Evolutionary conservation across 306 rosid genomes (phyloP).

Genomic region (Benincasa hispida): DNA sequence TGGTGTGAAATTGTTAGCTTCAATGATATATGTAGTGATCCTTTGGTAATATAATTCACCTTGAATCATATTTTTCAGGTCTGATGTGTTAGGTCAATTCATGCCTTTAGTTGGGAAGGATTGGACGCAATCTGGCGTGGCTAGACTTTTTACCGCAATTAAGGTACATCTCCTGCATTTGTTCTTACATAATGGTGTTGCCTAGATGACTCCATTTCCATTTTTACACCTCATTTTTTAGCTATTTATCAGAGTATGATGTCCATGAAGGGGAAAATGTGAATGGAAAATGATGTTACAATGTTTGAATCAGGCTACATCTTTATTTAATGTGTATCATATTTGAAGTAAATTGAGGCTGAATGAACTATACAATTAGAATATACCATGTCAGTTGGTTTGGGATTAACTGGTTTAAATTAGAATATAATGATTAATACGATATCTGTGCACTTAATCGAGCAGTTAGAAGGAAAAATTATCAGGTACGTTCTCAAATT

Average conservation of each 20-base stretch:
- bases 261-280: neutral
- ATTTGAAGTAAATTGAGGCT: neutral
- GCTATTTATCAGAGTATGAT: neutral
- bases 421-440: neutral
- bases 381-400: neutral
- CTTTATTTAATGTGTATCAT: neutral
- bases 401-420: neutral
- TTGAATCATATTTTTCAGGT: conserved; percentile 32
- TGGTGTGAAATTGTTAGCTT: neutral
- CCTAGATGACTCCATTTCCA: neutral
- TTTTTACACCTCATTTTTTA: neutral
- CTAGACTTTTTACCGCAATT: conserved; percentile 82
- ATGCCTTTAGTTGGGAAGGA: conserved; percentile 99
- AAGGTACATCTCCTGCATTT: conserved; percentile 32
- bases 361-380: neutral
- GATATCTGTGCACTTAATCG: neutral
- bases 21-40: neutral
- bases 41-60: neutral
- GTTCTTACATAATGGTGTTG: neutral
- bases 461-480: neutral
- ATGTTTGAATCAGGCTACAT: neutral
- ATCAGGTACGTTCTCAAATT: neutral
- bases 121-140: conserved; percentile 96
- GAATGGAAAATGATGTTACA: neutral
- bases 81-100: conserved; percentile 97